Conservation (phyloP, 225 moss, liverwort and hornwort species). For the Ulota crispa region DNA sequence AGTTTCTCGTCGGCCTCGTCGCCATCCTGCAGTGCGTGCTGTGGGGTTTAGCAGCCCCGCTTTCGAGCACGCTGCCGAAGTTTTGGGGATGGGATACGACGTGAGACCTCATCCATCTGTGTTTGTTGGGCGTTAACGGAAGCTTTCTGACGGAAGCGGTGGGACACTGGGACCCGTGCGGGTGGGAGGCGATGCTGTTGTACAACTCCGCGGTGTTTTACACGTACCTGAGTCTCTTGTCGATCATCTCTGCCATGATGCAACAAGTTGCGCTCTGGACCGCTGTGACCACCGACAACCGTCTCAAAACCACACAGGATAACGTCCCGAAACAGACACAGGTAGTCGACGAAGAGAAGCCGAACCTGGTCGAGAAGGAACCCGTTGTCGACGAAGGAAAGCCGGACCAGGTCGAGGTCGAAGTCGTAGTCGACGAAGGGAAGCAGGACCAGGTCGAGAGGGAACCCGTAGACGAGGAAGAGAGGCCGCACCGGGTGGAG, state of each 20-base stretch:
- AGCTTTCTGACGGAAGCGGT: constrained; percentile 7
- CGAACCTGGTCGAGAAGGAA: no score
- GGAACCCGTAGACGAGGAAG: background rate
- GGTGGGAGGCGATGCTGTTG: background rate
- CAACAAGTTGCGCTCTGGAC: constrained; percentile 23
- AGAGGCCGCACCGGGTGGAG: background rate
- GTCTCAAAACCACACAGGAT: background rate
- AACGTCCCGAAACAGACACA: no score
- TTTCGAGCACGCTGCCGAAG: background rate
- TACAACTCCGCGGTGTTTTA: constrained; percentile 7
- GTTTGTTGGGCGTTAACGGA: constrained; percentile 16
- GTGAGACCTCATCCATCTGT: constrained; percentile 17
- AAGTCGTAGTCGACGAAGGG: background rate
- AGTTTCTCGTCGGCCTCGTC: background rate
- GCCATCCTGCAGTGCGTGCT: background rate
- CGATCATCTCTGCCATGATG: background rate
- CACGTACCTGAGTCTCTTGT: constrained; percentile 5
- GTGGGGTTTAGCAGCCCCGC: background rate
- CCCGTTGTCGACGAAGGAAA: background rate
- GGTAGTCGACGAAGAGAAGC: no score
- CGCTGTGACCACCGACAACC: background rate
- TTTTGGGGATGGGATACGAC: constrained; percentile 7
- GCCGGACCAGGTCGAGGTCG: background rate
- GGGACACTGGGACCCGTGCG: constrained; percentile 23
- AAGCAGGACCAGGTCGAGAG: no score